Conservation (phyloP, 306 rosid species). For the Inga laurina region DNA sequence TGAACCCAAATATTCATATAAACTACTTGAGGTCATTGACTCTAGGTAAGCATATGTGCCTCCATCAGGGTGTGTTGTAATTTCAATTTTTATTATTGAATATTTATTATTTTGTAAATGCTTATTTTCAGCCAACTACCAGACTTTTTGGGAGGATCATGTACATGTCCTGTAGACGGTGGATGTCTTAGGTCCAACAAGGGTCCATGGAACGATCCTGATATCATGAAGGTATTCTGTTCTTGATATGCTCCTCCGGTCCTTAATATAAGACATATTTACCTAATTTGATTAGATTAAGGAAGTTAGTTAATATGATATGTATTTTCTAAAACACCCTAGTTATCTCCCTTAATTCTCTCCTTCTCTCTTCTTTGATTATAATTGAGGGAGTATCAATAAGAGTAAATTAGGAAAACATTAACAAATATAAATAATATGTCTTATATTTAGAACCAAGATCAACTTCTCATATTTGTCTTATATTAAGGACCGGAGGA, state of each 20-base stretch:
- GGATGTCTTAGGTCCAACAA: constrained; percentile 86
- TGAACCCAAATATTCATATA: constrained; percentile 64
- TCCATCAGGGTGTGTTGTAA: constrained; percentile 12
- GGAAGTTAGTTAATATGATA: too few species aligned
- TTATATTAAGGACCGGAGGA: too few species aligned
- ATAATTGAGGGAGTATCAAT: too few species aligned
- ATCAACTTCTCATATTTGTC: too few species aligned
- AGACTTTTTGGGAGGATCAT: constrained; percentile 91
- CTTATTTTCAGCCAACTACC: constrained; percentile 83
- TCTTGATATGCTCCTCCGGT: background rate
- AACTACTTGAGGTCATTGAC: constrained; percentile 79
- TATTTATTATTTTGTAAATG: constrained; percentile 29
- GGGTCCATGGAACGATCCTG: constrained; percentile 95
- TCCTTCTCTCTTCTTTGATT: too few species aligned
- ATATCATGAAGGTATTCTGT: constrained; percentile 77
- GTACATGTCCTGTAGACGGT: constrained; percentile 76
- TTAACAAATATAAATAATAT: too few species aligned
- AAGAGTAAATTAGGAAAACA: too few species aligned
- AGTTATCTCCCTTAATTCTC: too few species aligned
- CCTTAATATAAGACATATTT: too few species aligned
- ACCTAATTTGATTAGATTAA: too few species aligned
- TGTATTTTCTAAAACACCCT: too few species aligned
- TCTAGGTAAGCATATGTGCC: constrained; percentile 52
- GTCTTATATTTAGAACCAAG: too few species aligned
- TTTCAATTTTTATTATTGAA: constrained; percentile 13